Evolutionary conservation across 148 eudicot genomes (phyloP).

Genomic region (Rhododendron molle): DNA sequence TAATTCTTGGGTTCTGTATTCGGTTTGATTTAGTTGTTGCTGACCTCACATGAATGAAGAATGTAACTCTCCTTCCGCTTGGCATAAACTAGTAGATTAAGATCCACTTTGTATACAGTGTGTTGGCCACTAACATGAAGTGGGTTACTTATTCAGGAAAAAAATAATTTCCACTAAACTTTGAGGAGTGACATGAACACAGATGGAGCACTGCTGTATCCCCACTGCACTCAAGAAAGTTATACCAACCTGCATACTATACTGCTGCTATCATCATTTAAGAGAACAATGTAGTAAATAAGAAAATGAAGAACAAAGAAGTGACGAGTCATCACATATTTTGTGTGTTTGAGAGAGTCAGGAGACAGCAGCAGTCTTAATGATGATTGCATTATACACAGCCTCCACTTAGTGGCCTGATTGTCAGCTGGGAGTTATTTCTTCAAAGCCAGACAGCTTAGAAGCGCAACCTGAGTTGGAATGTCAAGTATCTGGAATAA

Average conservation of each 20-base stretch:
- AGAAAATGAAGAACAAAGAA: neutral
- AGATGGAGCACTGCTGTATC: constrained; percentile 1
- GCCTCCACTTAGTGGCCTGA: neutral
- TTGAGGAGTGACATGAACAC: neutral
- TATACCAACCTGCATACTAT: neutral
- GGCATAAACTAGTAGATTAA: neutral
- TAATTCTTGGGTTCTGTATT: neutral
- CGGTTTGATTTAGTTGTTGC: neutral
- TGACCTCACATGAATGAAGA: neutral
- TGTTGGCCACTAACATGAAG: neutral
- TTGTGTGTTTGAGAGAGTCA: neutral
- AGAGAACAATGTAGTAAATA: neutral
- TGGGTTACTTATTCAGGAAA: neutral
- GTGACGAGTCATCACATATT: neutral
- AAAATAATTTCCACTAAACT: neutral
- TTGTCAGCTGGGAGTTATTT: neutral
- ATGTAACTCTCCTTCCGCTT: neutral
- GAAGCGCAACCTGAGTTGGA: neutral
- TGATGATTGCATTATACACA: neutral
- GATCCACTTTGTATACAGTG: neutral
- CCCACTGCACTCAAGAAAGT: neutral
- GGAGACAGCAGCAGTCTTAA: neutral
- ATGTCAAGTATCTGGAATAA: neutral
- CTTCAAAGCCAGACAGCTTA: neutral
- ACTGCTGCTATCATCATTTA: neutral